Base-by-base conservation (phyloP, 1,284 basidiomycete species). In the Neonothopanus nambi region DNA sequence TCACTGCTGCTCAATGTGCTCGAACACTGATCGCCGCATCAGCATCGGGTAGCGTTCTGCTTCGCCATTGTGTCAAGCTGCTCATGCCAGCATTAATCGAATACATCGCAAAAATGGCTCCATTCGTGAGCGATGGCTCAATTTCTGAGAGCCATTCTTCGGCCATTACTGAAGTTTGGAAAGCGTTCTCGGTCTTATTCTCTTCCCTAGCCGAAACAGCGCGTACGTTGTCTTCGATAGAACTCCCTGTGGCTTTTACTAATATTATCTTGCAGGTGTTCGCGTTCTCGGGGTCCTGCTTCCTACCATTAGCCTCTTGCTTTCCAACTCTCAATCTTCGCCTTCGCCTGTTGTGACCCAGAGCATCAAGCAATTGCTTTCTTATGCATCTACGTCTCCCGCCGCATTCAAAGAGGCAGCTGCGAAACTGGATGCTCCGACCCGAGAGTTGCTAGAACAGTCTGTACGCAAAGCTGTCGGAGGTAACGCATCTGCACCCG, bases 1-100 rank as follows among this genome's bases (percentile, higher is more conserved):
- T 93, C n/a, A 93, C 91, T 3, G 93, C 94, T 2, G 83, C 90
- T 1, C 93, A 98, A 62, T 97, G 95, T 64, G 82, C 89, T 0
- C 89, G 89, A 61, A 94, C 93, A 0, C 71, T 96, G 30, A 77
- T 95, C 36, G 70, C 82, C 7, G 82, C 89, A 13, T 79, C 85
- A 4, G 72, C 79, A 11, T 73, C 83, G 5, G 84, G 85, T 45
- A 80, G 85, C 64, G 63, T 79, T 0, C 70, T 88, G n/a, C 78
- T 96, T 21, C 83, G 85, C 37, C 82, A 88, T 57, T 92, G 88
- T 59, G 78, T 84, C 5, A 80, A 83, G 50, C 76, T 90, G 48
- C 75, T 97, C 15, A 68, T 98, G 5, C 91, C 95, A 0, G 86
- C 85, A 0, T 71, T 97, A 54, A 84, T 98, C 21, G 85, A 85